A percentile compares a stretch with the other conserved stretches of the same genome.
phyloP scores from a whole-genome alignment of 73 alveolate genomes.

The Durusdinium trenchii region DNA sequence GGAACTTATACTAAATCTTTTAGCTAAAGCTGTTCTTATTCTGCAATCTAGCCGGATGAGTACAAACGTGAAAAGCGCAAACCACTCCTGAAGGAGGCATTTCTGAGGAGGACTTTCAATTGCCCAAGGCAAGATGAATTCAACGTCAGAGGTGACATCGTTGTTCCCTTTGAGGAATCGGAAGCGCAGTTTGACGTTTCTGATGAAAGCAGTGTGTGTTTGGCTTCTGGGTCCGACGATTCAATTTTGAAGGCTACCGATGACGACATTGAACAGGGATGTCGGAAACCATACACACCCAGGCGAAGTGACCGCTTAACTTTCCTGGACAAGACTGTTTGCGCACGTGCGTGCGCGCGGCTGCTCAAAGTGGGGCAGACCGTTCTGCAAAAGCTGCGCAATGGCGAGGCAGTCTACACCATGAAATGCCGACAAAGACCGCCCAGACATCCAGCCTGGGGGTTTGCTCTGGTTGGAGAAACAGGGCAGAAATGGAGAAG shows the following conservation, averaged over 20 bases:
- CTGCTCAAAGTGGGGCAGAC: conserved; percentile 10
- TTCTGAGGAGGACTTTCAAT: neutral
- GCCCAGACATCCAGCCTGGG: neutral
- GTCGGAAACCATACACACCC: neutral
- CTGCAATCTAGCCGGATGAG: neutral
- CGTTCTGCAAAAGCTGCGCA: neutral
- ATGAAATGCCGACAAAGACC: neutral
- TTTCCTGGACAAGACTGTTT: neutral
- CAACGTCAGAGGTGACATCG: no score
- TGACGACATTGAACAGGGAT: neutral
- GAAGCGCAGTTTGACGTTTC: neutral
- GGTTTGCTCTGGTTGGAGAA: neutral
- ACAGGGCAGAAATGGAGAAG: neutral
- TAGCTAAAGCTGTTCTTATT: neutral
- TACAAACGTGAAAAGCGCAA: neutral
- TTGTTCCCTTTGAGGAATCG: neutral
- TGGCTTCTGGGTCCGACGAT: neutral
- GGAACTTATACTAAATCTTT: neutral
- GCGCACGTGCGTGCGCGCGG: neutral
- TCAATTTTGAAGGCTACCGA: neutral
- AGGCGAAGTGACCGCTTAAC: neutral
- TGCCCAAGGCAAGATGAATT: neutral
- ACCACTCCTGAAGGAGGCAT: neutral
- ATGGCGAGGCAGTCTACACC: neutral
- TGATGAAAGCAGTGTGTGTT: neutral